Evolutionary conservation across 148 eudicot species (phyloP).

Genomic region (Camellia granthamiana): DNA sequence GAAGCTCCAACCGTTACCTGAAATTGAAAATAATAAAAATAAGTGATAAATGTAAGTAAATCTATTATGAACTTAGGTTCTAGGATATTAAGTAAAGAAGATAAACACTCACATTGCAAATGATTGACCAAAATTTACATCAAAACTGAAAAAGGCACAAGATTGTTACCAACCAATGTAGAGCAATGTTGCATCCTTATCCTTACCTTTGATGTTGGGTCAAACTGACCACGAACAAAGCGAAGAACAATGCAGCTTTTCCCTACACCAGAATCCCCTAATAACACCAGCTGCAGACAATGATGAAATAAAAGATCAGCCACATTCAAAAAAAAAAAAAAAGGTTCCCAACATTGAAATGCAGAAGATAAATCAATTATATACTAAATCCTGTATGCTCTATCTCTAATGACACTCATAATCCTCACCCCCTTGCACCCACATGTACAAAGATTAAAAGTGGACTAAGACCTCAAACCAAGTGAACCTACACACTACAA

Average conservation of each 20-base stretch:
- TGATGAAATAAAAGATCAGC: constrained; percentile 9
- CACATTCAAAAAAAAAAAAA: background rate
- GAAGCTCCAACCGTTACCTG: constrained; percentile 98
- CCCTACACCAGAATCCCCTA: constrained; percentile 78
- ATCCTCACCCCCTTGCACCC: background rate
- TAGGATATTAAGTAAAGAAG: background rate
- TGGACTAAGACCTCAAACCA: background rate
- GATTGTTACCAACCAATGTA: background rate
- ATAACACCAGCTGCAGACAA: constrained; percentile 50
- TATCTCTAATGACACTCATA: background rate
- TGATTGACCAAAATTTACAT: background rate
- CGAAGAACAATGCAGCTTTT: constrained; percentile 83
- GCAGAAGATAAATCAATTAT: background rate
- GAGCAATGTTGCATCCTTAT: constrained; percentile 15
- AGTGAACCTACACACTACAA: no score
- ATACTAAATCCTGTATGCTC: background rate
- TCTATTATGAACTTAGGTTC: background rate
- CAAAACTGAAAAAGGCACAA: background rate
- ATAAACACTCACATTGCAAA: background rate
- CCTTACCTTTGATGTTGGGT: constrained; percentile 88
- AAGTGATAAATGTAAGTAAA: background rate
- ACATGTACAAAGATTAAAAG: background rate
- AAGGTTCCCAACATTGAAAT: background rate
- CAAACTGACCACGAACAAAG: constrained; percentile 95
- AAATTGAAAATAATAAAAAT: background rate